Evolutionary conservation across 2,329 filamentous ascomycete species (phyloP).

Genomic region (Penicillium occitanis): DNA sequence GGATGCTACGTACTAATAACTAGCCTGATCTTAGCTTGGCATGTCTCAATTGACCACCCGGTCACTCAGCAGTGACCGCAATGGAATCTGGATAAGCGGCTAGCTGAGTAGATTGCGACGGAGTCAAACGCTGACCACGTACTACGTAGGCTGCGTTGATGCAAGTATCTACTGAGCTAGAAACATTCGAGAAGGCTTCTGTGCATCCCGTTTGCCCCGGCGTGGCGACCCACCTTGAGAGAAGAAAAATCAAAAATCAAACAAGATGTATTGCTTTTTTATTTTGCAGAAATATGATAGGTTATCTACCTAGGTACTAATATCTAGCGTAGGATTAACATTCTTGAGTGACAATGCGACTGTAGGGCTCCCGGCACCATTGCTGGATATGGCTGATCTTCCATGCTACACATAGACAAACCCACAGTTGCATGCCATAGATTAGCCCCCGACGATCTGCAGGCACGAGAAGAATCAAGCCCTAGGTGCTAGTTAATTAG

Average conservation of each 20-base stretch:
- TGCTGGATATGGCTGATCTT: not conserved
- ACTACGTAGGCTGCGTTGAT: not conserved
- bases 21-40: not conserved
- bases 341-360: not conserved
- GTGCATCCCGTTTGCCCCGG: not conserved
- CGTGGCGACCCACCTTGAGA: not conserved
- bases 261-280: not conserved
- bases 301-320: not conserved
- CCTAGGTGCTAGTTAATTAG: not conserved
- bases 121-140: not conserved
- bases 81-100: not conserved
- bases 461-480: conserved; percentile 2
- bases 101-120: not conserved
- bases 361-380: not conserved
- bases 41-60: conserved; percentile 1
- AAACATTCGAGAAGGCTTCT: conserved; percentile 1
- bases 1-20: not conserved
- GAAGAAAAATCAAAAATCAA: not conserved
- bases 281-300: not conserved
- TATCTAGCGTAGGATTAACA: not conserved
- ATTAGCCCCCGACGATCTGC: conserved; percentile 8
- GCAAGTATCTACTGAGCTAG: not conserved
- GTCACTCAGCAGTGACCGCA: not conserved
- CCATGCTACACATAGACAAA: not conserved
- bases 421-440: conserved; percentile 5